phyloP scores from a whole-genome alignment of 768 basidiomycete genomes.

The Boletales sp. region DNA sequence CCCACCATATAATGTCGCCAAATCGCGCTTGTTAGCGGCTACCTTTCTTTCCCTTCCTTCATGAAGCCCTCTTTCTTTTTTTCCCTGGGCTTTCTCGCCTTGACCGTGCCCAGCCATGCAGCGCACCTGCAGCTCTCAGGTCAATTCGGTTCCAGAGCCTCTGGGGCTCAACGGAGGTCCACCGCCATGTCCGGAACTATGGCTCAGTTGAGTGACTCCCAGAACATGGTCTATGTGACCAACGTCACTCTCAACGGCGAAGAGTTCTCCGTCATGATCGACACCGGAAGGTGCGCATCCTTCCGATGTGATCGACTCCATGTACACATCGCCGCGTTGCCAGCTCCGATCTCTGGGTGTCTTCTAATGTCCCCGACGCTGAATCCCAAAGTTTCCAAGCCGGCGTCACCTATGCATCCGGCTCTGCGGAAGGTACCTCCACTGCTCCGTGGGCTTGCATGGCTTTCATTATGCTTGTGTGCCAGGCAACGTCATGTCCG shows the following conservation, averaged over 20 bases:
- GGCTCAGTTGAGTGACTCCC: conserved; percentile 24
- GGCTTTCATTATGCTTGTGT: background rate
- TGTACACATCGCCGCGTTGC: background rate
- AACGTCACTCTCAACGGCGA: conserved; percentile 39
- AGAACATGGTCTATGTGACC: conserved; percentile 34
- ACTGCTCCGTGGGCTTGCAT: background rate
- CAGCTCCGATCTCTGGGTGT: conserved; percentile 67
- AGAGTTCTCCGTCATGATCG: conserved; percentile 35
- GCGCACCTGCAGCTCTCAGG: conserved; percentile 16
- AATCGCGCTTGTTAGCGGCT: background rate
- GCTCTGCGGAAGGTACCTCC: conserved; percentile 43
- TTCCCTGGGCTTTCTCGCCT: conserved; percentile 5
- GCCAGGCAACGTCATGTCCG: conserved; percentile 28
- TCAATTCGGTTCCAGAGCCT: conserved; percentile 2
- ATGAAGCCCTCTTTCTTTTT: conserved; percentile 15
- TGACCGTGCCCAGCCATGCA: conserved; percentile 4
- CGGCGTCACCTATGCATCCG: conserved; percentile 52
- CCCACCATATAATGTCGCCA: conserved; percentile 4
- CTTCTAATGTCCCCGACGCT: conserved; percentile 39
- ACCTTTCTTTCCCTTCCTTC: background rate
- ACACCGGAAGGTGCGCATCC: conserved; percentile 42
- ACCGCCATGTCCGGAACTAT: conserved; percentile 24
- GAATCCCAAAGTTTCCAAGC: conserved; percentile 36
- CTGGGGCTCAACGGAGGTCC: conserved; percentile 21
- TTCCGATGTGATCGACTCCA: background rate